These are phyloP conservation scores for Albophoma yamanashiensis DNA, from an alignment of 2,329 filamentous ascomycete species.

Conservation along the genomic window DNA sequence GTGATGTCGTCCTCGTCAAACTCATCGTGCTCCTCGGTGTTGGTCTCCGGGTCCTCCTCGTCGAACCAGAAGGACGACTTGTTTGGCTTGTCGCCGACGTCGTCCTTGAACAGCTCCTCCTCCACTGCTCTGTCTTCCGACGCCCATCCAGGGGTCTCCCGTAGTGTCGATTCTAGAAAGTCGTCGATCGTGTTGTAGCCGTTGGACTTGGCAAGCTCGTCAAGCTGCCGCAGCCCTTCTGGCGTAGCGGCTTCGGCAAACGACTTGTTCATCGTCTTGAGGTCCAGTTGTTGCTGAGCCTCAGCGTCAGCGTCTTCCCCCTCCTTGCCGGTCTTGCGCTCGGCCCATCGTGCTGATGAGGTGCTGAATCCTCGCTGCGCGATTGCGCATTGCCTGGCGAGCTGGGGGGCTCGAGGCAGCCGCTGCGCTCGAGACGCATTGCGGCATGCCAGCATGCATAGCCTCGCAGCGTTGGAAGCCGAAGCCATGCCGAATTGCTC, in stretches of 20 bases:
- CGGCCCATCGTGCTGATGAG: constrained; percentile 14
- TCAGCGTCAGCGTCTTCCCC: constrained; percentile 13
- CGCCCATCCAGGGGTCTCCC: constrained; percentile 16
- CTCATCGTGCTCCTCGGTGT: constrained; percentile 45
- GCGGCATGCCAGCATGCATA: constrained; percentile 23
- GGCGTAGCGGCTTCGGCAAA: constrained; percentile 18
- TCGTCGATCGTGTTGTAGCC: constrained; percentile 21
- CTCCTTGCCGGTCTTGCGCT: not conserved
- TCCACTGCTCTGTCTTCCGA: constrained; percentile 20
- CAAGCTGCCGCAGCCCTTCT: constrained; percentile 20
- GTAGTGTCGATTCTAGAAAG: constrained; percentile 16
- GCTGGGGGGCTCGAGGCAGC: constrained; percentile 12
- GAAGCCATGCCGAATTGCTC: constrained; percentile 24
- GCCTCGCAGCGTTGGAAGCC: constrained; percentile 24
- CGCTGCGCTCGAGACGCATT: constrained; percentile 13
- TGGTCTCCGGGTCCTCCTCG: constrained; percentile 34
- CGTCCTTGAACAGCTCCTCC: constrained; percentile 18
- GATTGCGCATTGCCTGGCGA: constrained; percentile 10
- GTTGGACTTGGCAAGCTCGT: constrained; percentile 23
- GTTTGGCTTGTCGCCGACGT: constrained; percentile 21
- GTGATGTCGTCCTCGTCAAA: constrained; percentile 79
- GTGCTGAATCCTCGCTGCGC: constrained; percentile 19
- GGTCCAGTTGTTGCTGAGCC: constrained; percentile 10
- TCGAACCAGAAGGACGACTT: constrained; percentile 37
- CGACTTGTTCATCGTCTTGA: constrained; percentile 19